Conservation (phyloP, 1,284 basidiomycete species). For the Blastosporella zonata region DNA sequence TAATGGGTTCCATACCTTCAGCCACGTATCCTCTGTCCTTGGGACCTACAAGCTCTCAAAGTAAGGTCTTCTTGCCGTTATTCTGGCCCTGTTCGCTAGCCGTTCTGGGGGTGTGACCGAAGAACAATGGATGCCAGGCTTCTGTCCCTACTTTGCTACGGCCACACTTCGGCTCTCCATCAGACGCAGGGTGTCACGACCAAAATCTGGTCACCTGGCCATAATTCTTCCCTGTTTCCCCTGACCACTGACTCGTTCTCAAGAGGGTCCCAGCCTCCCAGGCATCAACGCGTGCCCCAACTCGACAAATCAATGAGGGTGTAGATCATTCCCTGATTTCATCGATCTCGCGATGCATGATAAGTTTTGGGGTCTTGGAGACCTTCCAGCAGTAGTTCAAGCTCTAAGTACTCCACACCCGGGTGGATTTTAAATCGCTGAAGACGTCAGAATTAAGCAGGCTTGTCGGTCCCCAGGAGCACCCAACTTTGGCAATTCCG, state of each 20-base stretch:
- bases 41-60: conserved; percentile 1
- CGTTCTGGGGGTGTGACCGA: not conserved
- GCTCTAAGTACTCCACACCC: not conserved
- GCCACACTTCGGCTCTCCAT: conserved; percentile 1
- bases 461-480: not conserved
- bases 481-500: not conserved
- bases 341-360: conserved; percentile 16
- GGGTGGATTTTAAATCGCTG: not conserved
- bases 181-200: not conserved
- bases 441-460: not conserved
- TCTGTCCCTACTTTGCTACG: not conserved
- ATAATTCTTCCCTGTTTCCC: not conserved
- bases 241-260: conserved; percentile 5
- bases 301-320: conserved; percentile 10
- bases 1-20: not conserved
- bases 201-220: conserved; percentile 12
- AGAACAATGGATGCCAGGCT: not conserved
- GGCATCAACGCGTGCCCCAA: conserved; percentile 14
- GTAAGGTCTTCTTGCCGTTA: conserved; percentile 3
- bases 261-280: conserved; percentile 11
- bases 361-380: conserved; percentile 2
- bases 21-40: not conserved
- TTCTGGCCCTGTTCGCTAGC: not conserved
- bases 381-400: not conserved
- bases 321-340: conserved; percentile 16